Base-by-base conservation (phyloP, 805 yeast genomes). In the Nakazawaea wickerhamii region DNA sequence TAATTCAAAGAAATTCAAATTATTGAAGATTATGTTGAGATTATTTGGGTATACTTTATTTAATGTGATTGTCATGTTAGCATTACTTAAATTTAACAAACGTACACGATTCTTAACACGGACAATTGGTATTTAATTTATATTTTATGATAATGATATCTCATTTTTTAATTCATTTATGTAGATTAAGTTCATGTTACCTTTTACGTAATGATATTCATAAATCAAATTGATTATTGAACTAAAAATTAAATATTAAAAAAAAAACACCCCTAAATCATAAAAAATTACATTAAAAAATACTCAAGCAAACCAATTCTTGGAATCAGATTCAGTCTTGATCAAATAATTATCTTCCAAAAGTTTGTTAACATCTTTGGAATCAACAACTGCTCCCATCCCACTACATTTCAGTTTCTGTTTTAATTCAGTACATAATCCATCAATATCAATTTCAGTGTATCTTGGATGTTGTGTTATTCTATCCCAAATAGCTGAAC, bases 401-500 rank as follows among this genome's bases (percentile, higher is more conserved):
- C 91, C 97, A 11, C 95, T 83, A 67, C 99, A 93, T 64, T 88
- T 89, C 9, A 98, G 99, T 72, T 91, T 93, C 30, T 81, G 64
- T 63, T 91, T 85, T 58, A 93, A 72, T 65, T 93, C 99, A 34
- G 67, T 59, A 71, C 99, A 93, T 59, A 93, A 73, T 2, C 96
- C 95, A 58, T 91, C 97, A 50, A 93, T 90, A 61, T 93, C 99
- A 41, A 93, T 71, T 46, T 90, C 96, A 4, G 93, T 79, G 61
- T 90, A 93, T 58, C 84, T 79, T 26, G 99, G 98, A 69, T 93
- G 98, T 18, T 93, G 64, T 2, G 96, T 85, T 30, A 93, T 84
- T 56, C 98, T 75, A 61, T 91, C 98, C 99, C 99, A 93, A 13
- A 91, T 83, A 52, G 89, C 96, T 0, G 95, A 77, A 62, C 99